phyloP scores from a whole-genome alignment of 345 rosid species.

The Linum lewisii region DNA sequence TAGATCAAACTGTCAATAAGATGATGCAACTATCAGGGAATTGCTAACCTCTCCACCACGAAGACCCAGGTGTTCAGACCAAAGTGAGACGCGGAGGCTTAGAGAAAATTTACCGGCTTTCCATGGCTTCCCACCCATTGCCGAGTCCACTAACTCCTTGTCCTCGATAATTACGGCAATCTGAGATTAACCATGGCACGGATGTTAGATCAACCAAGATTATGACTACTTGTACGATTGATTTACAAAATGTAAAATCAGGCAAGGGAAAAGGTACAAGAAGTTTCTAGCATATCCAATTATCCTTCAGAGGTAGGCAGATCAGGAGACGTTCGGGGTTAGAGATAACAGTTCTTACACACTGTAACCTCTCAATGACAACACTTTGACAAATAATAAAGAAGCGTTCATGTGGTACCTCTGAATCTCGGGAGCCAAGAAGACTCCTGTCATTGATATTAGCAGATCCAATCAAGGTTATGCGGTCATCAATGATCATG shows the following conservation, averaged over 20 bases:
- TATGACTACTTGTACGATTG: no score
- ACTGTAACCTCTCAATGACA: no score
- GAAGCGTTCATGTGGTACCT: conserved; percentile 36
- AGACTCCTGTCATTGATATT: conserved; percentile 93
- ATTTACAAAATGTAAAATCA: no score
- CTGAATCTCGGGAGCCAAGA: conserved; percentile 98
- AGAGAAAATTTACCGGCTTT: conserved; percentile 80
- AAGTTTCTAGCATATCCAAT: no score
- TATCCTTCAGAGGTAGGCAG: no score
- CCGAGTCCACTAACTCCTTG: conserved; percentile 70
- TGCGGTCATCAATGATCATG: conserved; percentile 78
- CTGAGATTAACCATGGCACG: conserved; percentile 25
- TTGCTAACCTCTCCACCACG: conserved; percentile 54
- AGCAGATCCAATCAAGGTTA: conserved; percentile 78
- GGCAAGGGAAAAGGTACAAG: background rate
- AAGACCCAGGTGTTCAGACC: conserved; percentile 98
- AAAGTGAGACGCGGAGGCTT: conserved; percentile 84
- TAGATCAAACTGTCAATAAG: background rate
- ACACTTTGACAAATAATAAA: background rate
- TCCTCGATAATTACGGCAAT: conserved; percentile 87
- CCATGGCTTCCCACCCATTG: conserved; percentile 92
- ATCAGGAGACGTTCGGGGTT: no score
- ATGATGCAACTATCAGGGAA: background rate
- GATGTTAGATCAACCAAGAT: background rate
- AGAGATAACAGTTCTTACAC: no score